Percentiles rank a stretch among this genome's conserved stretches.
Conservation (phyloP, 2,329 filamentous ascomycete species). For the Aureobasidium sp. region DNA sequence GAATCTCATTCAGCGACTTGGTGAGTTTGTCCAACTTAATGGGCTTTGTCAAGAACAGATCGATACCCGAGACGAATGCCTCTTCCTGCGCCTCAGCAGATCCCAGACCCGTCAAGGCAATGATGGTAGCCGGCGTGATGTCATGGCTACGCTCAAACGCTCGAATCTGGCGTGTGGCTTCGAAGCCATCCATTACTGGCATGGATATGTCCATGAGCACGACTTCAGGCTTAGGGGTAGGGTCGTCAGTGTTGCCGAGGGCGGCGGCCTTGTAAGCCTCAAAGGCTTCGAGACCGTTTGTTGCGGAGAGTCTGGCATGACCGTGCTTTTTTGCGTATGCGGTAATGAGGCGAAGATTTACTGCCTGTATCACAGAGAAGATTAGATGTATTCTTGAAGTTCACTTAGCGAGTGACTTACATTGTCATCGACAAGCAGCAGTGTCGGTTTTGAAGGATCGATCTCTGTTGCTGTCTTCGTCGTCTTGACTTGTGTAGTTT, state of each 20-base stretch:
- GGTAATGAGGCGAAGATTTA: constrained; percentile 25
- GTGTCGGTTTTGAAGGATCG: constrained; percentile 19
- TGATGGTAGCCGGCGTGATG: constrained; percentile 17
- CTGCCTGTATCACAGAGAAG: background rate
- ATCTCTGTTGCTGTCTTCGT: background rate
- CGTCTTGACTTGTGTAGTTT: background rate
- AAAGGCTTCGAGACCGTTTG: constrained; percentile 41
- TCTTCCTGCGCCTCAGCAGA: constrained; percentile 23
- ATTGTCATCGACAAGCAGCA: constrained; percentile 27
- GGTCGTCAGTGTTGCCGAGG: background rate
- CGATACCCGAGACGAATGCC: constrained; percentile 23
- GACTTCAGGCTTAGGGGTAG: constrained; percentile 26
- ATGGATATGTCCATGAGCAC: constrained; percentile 28
- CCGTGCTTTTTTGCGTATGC: constrained; percentile 28
- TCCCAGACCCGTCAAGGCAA: constrained; percentile 26
- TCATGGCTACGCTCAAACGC: constrained; percentile 11
- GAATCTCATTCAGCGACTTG: constrained; percentile 21
- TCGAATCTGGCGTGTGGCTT: constrained; percentile 16
- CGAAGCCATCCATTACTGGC: constrained; percentile 23
- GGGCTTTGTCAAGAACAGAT: constrained; percentile 28
- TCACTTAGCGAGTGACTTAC: constrained; percentile 9
- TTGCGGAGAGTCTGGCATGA: constrained; percentile 35
- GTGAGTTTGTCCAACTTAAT: constrained; percentile 14
- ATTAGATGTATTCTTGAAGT: background rate
- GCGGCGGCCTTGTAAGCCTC: constrained; percentile 30